Evolutionary conservation across 352 stramenopile genomes (phyloP), one percentile per base, ranked within the genome.

Genomic region (Globisporangium canariense): DNA sequence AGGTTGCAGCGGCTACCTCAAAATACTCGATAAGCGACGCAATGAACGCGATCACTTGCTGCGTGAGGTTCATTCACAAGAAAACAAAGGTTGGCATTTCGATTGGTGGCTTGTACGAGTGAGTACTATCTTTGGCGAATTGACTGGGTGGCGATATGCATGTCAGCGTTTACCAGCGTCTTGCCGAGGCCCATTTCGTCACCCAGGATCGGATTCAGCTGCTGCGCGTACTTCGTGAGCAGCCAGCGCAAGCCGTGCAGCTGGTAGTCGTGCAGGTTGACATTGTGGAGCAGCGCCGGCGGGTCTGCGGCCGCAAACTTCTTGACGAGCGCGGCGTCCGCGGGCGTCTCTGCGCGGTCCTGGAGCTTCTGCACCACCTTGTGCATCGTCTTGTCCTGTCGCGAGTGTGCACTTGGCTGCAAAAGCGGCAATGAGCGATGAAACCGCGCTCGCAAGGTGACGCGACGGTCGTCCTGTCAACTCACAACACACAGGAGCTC

Each of bases 181-280:
- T 94, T 93, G 63, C 86, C 86, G 22, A 94, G 71, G 1, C 86
- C 86, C 86, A 94, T 94, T 36, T 94, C 83, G 60, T 94, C 86
- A 36, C 83, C 86, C 9, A 94, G 63, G 67, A 94, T 91, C 45
- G 79, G 72, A 66, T 89, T 90, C 45, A 94, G 53, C 1, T 70
- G 66, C 58, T 90, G 81, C n/a, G 75, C 71, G 62, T 86, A 68
- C 58, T 86, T 88, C 54, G 68, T 68, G 20, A 88, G 62, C 57
- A 93, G 70, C 86, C 86, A 93, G 40, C 70, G 74, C 62, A 91
- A 50, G 2, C 86, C 86, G 34, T 76, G 62, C 34, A 88, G 22
- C 66, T 94, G 86, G 60, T 94, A 94, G 50, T 81, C 79, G 47
- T 93, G 79, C 60, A 93, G 51, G 18, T 64, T 62, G 41, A 91